A percentile compares a stretch with the other conserved stretches of the same genome.
phyloP scores from a whole-genome alignment of 75 land plant species.

The Picea sitchensis region DNA sequence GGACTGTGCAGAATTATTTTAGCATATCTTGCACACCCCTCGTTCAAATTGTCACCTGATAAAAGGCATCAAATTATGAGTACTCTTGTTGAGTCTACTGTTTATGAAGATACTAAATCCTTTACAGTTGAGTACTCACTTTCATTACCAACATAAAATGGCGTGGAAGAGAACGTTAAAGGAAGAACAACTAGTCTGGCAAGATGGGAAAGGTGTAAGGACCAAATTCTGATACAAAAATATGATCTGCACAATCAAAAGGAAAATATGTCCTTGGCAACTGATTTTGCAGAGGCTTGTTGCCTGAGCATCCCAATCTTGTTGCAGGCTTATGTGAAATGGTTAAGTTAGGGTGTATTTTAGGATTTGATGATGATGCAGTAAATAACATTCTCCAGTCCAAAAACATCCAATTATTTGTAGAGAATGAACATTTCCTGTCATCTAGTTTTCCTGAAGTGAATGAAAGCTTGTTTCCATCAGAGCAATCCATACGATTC shows the following conservation, averaged over 20 bases:
- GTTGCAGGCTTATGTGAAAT: neutral
- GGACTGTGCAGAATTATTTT: too few relatives aligned
- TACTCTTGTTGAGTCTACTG: too few relatives aligned
- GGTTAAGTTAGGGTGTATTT: neutral
- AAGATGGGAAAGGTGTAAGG: neutral
- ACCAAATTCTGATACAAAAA: neutral
- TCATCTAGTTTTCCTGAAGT: too few relatives aligned
- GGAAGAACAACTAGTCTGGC: neutral
- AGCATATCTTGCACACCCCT: too few relatives aligned
- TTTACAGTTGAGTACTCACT: constrained; percentile 2
- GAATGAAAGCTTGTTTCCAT: too few relatives aligned
- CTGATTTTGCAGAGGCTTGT: neutral
- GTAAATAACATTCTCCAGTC: neutral
- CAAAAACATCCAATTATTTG: neutral
- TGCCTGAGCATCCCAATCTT: neutral
- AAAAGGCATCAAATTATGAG: too few relatives aligned
- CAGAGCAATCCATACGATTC: too few relatives aligned
- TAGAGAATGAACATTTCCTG: neutral
- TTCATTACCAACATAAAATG: neutral
- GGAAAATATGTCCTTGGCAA: neutral
- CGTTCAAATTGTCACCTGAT: too few relatives aligned
- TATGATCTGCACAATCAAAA: constrained; percentile 13
- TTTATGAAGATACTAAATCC: too few relatives aligned
- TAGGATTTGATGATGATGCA: neutral
- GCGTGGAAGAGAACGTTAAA: neutral